A percentile compares a stretch with the other conserved stretches of the same genome.
phyloP scores from a whole-genome alignment of 305 asterid genomes.

The Fraxinus dipetala region DNA sequence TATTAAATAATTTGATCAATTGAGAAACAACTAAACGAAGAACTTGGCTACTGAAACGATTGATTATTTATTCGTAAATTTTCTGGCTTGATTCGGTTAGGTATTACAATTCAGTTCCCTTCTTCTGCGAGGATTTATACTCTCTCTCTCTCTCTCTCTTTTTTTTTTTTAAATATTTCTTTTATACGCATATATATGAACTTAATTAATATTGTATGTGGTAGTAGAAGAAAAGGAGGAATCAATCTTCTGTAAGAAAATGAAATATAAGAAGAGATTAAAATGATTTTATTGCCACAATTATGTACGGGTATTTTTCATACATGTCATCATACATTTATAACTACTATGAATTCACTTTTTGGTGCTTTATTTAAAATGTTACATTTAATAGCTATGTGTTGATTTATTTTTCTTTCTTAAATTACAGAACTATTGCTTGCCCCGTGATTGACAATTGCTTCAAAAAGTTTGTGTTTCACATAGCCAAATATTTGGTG shows the following conservation, averaged over 20 bases:
- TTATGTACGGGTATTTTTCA: not conserved
- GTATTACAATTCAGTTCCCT: not conserved
- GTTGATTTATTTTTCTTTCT: not conserved
- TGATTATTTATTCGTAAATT: not conserved
- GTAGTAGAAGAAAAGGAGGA: not conserved
- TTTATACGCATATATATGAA: not conserved
- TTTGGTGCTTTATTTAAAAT: constrained; percentile 2
- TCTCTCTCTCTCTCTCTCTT: not conserved
- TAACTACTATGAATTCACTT: not conserved
- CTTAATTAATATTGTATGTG: not conserved
- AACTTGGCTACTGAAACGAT: not conserved
- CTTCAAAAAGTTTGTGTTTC: not conserved
- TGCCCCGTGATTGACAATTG: not conserved
- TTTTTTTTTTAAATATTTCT: not conserved
- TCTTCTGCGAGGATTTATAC: not conserved
- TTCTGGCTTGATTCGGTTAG: not conserved
- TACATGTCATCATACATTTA: not conserved
- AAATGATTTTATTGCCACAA: not conserved
- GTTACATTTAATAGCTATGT: constrained; percentile 3
- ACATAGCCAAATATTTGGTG: not conserved
- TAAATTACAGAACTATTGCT: not conserved
- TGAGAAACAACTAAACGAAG: not conserved
- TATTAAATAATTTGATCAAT: not conserved
- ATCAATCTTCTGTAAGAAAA: not conserved
- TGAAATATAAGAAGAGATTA: not conserved